A percentile compares a stretch with the other conserved stretches of the same genome.
Conservation (phyloP, 2,329 filamentous ascomycete genomes). For the Metarhizium humberi region DNA sequence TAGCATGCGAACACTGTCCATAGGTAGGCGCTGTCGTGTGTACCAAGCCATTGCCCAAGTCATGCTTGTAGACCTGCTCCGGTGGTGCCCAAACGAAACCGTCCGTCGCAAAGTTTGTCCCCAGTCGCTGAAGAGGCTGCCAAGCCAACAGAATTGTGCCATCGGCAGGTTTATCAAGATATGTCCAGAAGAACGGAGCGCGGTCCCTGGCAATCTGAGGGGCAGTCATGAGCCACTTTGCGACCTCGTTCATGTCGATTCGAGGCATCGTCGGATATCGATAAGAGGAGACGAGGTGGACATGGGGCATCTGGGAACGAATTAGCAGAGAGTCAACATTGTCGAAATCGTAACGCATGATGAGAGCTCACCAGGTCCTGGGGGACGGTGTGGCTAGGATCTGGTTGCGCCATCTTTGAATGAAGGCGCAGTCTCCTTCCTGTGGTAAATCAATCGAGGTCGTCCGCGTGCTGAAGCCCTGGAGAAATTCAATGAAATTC, state of each 20-base stretch:
- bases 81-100: slow-evolving; percentile 84
- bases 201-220: slow-evolving; percentile 78
- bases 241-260: slow-evolving; percentile 66
- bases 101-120: slow-evolving; percentile 75
- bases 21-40: slow-evolving; percentile 12
- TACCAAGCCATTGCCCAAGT: slow-evolving; percentile 54
- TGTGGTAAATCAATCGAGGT: background rate
- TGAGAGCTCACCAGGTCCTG: slow-evolving; percentile 29
- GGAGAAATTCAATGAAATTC: background rate
- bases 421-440: slow-evolving; percentile 1
- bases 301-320: slow-evolving; percentile 61
- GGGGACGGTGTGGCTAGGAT: slow-evolving; percentile 32
- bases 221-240: slow-evolving; percentile 74
- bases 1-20: background rate
- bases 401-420: slow-evolving; percentile 28
- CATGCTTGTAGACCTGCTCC: slow-evolving; percentile 68
- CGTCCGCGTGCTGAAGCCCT: background rate
- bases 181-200: slow-evolving; percentile 88
- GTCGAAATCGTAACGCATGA: background rate
- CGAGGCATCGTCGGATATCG: slow-evolving; percentile 67
- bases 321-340: slow-evolving; percentile 9
- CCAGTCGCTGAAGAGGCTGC: slow-evolving; percentile 68
- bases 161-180: slow-evolving; percentile 72
- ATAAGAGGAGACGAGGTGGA: slow-evolving; percentile 80
- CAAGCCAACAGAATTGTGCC: slow-evolving; percentile 79